Base-by-base conservation (phyloP, 805 yeast genomes). In the Naumovozyma baii region DNA sequence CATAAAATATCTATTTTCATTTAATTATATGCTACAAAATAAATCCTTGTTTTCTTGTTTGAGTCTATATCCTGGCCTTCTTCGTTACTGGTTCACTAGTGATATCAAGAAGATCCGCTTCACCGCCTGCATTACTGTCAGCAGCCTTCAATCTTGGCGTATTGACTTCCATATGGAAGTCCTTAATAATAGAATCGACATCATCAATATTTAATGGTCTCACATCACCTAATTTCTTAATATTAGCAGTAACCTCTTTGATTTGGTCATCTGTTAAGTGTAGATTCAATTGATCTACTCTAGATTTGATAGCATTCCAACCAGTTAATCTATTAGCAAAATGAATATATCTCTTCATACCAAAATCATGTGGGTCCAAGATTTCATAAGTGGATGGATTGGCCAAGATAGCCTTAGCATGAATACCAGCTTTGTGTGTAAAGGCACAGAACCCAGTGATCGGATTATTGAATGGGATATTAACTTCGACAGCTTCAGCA, bases 381-480 rank as follows among this genome's bases (percentile, higher is more conserved):
- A 90, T 90, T 72, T 90, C 98, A 65, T 90, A 90, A n/a, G 97
- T 92, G 35, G 96, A 86, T 47, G 98, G 98, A 69, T 90, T 92
- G 43, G 98, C 98, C 50, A 90, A 76, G 52, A 90, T 90, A 42
- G 97, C 97, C 74, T 92, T 90, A 56, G 98, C 97, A 64, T 90
- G 98, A 62, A 90, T 88, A 67, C 98, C 98, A 43, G 98, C 98
- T 74, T 90, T 90, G 72, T 90, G 98, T 44, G 98, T 90, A 71
- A 90, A 90, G 34, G 98, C 98, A 73, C 97, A 92, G 81, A 92
- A 92, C 26, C 98, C 98, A 32, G 98, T 90, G 64, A 90, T 86
- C 54, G 97, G 97, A 72, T 90, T 90, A 75, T 90, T 90, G 75
- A 90, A 90, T 44, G 98, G 98, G 57, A 92, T 76, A 67, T 90